phyloP scores from a whole-genome alignment of 176 grass and related monocot species.

The Cenchrus purpureus region DNA sequence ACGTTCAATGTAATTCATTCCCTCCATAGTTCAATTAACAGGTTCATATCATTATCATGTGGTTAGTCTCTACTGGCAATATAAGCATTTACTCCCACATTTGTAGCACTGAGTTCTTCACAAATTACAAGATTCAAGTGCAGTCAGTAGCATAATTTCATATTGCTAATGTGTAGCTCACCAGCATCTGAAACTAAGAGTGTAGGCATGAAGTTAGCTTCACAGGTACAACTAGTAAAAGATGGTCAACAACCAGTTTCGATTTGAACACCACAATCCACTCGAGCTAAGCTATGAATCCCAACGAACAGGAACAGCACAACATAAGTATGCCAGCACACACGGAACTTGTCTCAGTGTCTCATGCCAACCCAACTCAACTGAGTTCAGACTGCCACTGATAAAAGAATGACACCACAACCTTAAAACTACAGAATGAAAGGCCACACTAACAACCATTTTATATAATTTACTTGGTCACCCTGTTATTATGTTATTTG shows the following conservation, averaged over 20 bases:
- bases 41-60: neutral
- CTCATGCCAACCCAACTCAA: neutral
- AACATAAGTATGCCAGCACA: neutral
- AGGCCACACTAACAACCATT: neutral
- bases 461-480: neutral
- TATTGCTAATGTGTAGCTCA: neutral
- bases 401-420: neutral
- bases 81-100: neutral
- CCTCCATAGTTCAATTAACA: neutral
- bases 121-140: neutral
- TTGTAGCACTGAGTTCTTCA: neutral
- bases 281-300: neutral
- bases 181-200: neutral
- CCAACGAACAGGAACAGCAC: neutral
- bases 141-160: neutral
- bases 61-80: neutral
- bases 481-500: neutral
- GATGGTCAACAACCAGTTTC: slow-evolving; percentile 10
- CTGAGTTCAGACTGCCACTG: neutral
- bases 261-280: neutral
- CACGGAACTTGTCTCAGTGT: neutral
- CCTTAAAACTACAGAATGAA: neutral
- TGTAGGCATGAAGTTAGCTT: slow-evolving; percentile 13
- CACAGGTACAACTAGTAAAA: slow-evolving; percentile 7
- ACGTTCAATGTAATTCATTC: neutral